These are phyloP conservation scores for Tylopilus cervinicoccineus DNA, from an alignment of 768 basidiomycete genomes.

Conservation along the genomic window DNA sequence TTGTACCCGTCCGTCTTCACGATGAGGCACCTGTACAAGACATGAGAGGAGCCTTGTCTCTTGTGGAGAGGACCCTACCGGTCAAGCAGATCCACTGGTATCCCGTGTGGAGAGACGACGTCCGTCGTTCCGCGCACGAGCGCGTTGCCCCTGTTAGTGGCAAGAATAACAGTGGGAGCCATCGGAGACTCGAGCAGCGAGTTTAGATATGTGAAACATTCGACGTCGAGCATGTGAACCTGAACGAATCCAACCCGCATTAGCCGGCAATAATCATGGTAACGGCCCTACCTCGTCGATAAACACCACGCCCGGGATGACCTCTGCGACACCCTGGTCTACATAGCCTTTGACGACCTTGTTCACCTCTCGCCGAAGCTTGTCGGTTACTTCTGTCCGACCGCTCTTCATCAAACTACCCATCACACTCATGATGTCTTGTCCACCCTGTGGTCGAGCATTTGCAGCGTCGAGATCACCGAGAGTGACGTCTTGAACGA, in stretches of 20 bases:
- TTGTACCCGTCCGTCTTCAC: slow-evolving; percentile 87
- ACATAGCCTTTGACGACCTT: slow-evolving; percentile 97
- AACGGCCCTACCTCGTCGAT: slow-evolving; percentile 84
- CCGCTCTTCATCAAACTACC: slow-evolving; percentile 86
- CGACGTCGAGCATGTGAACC: slow-evolving; percentile 99
- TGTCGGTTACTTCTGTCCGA: slow-evolving; percentile 95
- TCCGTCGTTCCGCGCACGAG: slow-evolving; percentile 93
- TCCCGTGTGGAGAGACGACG: slow-evolving; percentile 86
- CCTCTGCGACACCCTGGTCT: slow-evolving; percentile 96
- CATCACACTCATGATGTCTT: slow-evolving; percentile 99
- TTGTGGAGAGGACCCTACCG: slow-evolving; percentile 49
- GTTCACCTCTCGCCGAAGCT: slow-evolving; percentile 92
- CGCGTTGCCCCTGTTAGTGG: slow-evolving; percentile 91
- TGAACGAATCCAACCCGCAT: slow-evolving; percentile 28
- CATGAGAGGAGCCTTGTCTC: slow-evolving; percentile 1
- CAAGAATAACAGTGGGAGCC: slow-evolving; percentile 96
- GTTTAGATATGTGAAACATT: slow-evolving; percentile 98
- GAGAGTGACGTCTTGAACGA: slow-evolving; percentile 92
- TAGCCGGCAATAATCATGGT: background rate
- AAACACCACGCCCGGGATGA: slow-evolving; percentile 96
- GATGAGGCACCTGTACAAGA: slow-evolving; percentile 71
- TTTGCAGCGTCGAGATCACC: slow-evolving; percentile 97
- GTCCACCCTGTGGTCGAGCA: slow-evolving; percentile 91
- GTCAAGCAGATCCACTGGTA: slow-evolving; percentile 92
- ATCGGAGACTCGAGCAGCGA: slow-evolving; percentile 92